phyloP scores from a whole-genome alignment of 345 rosid genomes.

The Kernera saxatilis region DNA sequence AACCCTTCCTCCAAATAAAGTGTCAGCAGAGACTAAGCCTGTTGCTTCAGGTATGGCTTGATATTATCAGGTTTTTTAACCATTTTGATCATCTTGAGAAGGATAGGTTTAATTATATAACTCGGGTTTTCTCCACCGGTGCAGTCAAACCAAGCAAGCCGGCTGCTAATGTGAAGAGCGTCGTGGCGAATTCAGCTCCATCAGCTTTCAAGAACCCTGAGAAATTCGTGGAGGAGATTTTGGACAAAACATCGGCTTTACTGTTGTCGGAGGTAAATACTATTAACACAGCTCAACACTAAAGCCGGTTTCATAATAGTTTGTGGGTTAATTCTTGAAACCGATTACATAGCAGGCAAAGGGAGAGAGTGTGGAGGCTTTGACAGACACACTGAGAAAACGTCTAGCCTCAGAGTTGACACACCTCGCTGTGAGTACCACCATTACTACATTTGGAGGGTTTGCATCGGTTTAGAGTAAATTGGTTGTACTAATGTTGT shows the following conservation, averaged over 20 bases:
- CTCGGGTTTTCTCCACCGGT: conserved; percentile 10
- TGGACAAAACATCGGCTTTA: conserved; percentile 49
- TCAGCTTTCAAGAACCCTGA: conserved; percentile 40
- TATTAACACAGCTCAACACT: background rate
- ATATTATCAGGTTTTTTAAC: background rate
- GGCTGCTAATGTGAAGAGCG: conserved; percentile 31
- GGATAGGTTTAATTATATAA: background rate
- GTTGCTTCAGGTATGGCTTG: conserved; percentile 39
- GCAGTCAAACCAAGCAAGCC: conserved; percentile 53
- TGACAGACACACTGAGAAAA: conserved; percentile 46
- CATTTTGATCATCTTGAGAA: background rate
- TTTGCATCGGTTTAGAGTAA: background rate
- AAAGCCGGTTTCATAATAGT: background rate
- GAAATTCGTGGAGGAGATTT: conserved; percentile 64
- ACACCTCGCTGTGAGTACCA: conserved; percentile 54
- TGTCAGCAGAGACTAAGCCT: conserved; percentile 36
- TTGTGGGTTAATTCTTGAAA: background rate
- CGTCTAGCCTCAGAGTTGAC: conserved; percentile 53
- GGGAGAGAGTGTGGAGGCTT: conserved; percentile 34
- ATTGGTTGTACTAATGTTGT: background rate
- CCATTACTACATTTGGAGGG: background rate
- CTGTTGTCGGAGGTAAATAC: conserved; percentile 62
- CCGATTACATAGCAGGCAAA: conserved; percentile 37
- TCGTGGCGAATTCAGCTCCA: conserved; percentile 28
- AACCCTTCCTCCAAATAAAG: conserved; percentile 28